phyloP scores from a whole-genome alignment of 257 asterid genomes.

The Thymus quinquecostatus region DNA sequence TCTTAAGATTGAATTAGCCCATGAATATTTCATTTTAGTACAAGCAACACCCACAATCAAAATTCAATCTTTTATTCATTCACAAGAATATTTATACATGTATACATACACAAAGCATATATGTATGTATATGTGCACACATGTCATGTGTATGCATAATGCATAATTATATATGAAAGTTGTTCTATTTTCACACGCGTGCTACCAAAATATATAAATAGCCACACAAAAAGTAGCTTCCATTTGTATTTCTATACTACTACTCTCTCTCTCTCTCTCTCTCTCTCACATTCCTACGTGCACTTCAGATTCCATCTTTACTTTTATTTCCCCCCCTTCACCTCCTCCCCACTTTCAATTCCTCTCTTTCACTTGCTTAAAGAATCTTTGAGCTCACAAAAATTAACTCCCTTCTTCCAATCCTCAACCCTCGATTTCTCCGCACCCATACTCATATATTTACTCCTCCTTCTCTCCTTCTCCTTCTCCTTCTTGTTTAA shows the following conservation, averaged over 20 bases:
- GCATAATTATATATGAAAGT: neutral
- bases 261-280: constrained; percentile 15
- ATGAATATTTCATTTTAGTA: neutral
- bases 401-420: constrained; percentile 29
- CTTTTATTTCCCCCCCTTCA: constrained; percentile 28
- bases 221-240: constrained; percentile 48
- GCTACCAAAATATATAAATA: constrained; percentile 55
- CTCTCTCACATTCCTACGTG: constrained; percentile 39
- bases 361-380: constrained; percentile 27
- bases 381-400: constrained; percentile 34
- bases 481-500: neutral
- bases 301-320: constrained; percentile 52
- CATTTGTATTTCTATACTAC: constrained; percentile 39
- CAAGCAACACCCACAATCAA: neutral
- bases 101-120: neutral
- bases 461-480: no score
- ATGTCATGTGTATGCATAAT: neutral
- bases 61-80: no score
- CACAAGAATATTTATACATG: neutral
- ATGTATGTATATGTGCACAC: neutral
- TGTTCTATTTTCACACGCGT: constrained; percentile 32
- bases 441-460: neutral
- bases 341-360: constrained; percentile 29
- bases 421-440: constrained; percentile 33
- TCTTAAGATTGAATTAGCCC: neutral